A percentile compares a stretch with the other conserved stretches of the same genome.
These are phyloP conservation scores for Leptosphaerulina australis DNA, from an alignment of 2,329 filamentous ascomycete species.

Conservation along the genomic window DNA sequence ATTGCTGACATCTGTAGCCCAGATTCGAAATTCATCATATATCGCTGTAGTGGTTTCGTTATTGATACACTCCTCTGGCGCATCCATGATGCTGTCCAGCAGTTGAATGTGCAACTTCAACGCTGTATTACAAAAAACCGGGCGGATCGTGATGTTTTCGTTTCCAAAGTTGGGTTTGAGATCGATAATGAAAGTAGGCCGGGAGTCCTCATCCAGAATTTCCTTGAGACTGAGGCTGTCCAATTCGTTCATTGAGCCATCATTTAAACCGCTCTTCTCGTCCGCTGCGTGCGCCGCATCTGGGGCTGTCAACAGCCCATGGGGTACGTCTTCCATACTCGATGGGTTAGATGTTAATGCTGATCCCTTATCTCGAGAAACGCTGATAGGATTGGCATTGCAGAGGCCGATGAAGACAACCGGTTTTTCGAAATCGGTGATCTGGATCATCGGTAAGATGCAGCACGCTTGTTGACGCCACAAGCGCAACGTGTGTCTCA, in stretches of 20 bases:
- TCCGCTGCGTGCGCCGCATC: constrained; percentile 1
- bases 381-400: constrained; percentile 7
- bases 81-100: constrained; percentile 33
- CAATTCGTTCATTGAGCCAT: constrained; percentile 29
- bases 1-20: constrained; percentile 52
- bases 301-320: not conserved
- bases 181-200: constrained; percentile 43
- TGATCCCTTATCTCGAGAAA: not conserved
- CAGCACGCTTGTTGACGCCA: constrained; percentile 17
- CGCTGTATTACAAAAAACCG: constrained; percentile 41
- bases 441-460: constrained; percentile 4
- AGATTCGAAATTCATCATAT: constrained; percentile 50
- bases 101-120: constrained; percentile 38
- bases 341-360: not conserved
- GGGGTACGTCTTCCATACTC: constrained; percentile 5
- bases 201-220: constrained; percentile 40
- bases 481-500: constrained; percentile 10
- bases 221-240: constrained; percentile 35
- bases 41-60: constrained; percentile 16
- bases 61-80: not conserved
- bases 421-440: constrained; percentile 4
- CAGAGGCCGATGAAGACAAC: not conserved
- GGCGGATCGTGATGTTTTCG: constrained; percentile 24
- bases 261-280: constrained; percentile 15
- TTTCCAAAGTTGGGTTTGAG: constrained; percentile 36